phyloP scores from a whole-genome alignment of 306 rosid genomes.

The Astragalus glycyphyllos region DNA sequence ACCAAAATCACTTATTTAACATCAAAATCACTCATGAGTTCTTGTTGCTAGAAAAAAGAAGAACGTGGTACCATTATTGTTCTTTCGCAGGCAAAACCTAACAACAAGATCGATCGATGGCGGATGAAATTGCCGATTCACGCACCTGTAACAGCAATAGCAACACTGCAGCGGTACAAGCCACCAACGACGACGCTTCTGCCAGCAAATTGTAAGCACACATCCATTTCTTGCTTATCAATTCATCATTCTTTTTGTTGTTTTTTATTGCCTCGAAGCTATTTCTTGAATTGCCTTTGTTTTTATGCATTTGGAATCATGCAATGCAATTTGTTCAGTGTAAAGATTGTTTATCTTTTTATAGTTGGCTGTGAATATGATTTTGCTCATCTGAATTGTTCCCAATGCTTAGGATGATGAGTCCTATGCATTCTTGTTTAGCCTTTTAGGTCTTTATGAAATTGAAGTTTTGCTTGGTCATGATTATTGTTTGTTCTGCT shows the following conservation, averaged over 20 bases:
- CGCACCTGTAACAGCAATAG: slow-evolving; percentile 39
- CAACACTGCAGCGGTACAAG: slow-evolving; percentile 51
- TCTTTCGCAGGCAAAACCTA: slow-evolving; percentile 34
- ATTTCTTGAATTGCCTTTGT: not conserved
- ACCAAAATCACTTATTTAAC: too few relatives aligned
- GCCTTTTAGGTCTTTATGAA: not conserved
- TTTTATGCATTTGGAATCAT: slow-evolving; percentile 17
- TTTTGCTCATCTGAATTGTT: slow-evolving; percentile 11
- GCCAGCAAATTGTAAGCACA: slow-evolving; percentile 47
- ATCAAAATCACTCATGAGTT: too few relatives aligned
- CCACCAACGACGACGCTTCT: slow-evolving; percentile 54
- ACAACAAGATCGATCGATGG: slow-evolving; percentile 29
- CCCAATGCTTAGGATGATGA: not conserved
- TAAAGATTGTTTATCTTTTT: not conserved
- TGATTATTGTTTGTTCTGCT: not conserved
- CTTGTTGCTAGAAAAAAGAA: not conserved
- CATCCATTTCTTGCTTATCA: not conserved
- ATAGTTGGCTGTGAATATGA: not conserved
- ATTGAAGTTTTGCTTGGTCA: not conserved
- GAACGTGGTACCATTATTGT: not conserved
- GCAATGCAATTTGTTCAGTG: slow-evolving; percentile 1
- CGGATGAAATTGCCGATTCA: slow-evolving; percentile 37
- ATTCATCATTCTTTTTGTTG: not conserved
- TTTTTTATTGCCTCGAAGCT: not conserved
- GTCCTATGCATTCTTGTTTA: not conserved